These are phyloP conservation scores for California macrophylla DNA, from an alignment of 441 rosid genomes.

Conservation along the genomic window DNA sequence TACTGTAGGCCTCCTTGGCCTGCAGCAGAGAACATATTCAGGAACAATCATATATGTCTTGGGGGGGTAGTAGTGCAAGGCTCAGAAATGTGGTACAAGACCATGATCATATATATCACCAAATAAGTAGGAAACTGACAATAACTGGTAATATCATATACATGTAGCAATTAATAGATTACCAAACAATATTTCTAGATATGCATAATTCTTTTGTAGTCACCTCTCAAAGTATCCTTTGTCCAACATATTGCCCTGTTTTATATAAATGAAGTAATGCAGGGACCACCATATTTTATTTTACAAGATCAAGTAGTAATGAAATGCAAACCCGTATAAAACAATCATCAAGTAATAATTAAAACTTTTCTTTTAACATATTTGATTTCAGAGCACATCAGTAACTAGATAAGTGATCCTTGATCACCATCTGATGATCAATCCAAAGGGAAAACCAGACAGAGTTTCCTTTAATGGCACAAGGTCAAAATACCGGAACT, in stretches of 20 bases:
- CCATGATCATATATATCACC: background rate
- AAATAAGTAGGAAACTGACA: background rate
- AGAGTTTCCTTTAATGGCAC: background rate
- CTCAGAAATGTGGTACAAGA: background rate
- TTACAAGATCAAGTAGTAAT: background rate
- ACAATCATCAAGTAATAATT: background rate
- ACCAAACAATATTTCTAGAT: conserved; percentile 1
- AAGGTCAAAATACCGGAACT: background rate
- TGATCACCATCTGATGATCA: background rate
- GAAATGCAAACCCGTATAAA: background rate
- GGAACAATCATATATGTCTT: conserved; percentile 11
- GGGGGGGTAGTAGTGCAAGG: background rate
- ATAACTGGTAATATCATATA: background rate
- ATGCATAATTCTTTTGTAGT: background rate
- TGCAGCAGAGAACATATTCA: conserved; percentile 25
- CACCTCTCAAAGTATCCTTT: background rate
- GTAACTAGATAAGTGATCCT: background rate
- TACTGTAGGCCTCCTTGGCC: conserved; percentile 57
- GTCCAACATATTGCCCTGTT: background rate
- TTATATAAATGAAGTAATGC: background rate
- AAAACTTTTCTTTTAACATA: background rate
- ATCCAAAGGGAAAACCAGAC: background rate
- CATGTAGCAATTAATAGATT: background rate
- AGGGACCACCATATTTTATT: background rate
- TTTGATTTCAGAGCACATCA: background rate